Evolutionary conservation across 169 alveolate species (phyloP).

Genomic region (Amoebophrya sp.): DNA sequence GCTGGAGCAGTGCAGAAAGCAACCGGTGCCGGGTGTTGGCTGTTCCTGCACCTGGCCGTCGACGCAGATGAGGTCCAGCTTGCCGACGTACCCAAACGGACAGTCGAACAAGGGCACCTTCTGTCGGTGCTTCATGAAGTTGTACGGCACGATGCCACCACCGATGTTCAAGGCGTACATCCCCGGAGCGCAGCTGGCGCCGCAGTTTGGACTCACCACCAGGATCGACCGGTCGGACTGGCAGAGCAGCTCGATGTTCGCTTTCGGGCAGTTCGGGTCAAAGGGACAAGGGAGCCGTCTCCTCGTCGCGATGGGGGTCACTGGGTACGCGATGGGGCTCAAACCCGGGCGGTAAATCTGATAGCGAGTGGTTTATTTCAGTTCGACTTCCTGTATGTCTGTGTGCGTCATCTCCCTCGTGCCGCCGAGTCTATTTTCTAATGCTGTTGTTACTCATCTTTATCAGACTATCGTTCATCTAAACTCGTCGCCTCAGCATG

Average conservation of each 20-base stretch:
- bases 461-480: too few relatives aligned
- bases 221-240: slow-evolving; percentile 3
- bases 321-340: neutral
- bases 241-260: slow-evolving; percentile 5
- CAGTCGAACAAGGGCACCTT: neutral
- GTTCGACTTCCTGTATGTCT: too few relatives aligned
- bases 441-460: too few relatives aligned
- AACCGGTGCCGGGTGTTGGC: neutral
- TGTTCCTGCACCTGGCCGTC: neutral
- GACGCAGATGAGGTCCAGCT: slow-evolving; percentile 11
- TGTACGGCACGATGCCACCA: neutral
- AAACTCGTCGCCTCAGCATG: too few relatives aligned
- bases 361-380: too few relatives aligned
- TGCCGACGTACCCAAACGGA: slow-evolving; percentile 12
- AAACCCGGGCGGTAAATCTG: neutral
- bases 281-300: neutral
- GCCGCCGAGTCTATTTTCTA: too few relatives aligned
- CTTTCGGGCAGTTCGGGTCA: neutral
- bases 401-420: too few relatives aligned
- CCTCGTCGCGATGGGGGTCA: neutral
- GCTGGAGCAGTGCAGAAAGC: neutral
- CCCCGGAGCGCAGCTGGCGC: slow-evolving; percentile 19
- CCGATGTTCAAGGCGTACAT: slow-evolving; percentile 11
- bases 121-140: slow-evolving; percentile 4
- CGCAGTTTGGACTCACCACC: neutral